Conservation (phyloP, 192 early-diverging fungal species). For the Umbelopsis vinacea region DNA sequence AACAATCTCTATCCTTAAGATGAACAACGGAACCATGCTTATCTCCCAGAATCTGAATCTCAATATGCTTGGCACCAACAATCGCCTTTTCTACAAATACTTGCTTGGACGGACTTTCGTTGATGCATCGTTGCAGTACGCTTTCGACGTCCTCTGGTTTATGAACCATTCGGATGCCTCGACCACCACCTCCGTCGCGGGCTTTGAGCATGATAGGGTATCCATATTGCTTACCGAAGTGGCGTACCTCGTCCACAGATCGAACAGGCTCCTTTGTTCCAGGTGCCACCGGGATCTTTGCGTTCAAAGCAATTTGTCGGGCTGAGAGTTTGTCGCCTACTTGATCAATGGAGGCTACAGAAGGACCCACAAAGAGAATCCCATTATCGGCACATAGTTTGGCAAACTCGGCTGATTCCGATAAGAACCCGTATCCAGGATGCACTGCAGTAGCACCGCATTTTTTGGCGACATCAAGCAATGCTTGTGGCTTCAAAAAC, state of each 20-base stretch:
- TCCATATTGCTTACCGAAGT: conserved; percentile 76
- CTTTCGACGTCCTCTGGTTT: conserved; percentile 69
- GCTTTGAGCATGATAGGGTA: conserved; percentile 97
- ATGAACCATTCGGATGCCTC: conserved; percentile 92
- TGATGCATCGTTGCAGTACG: conserved; percentile 77
- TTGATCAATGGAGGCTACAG: conserved; percentile 73
- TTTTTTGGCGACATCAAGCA: conserved; percentile 68
- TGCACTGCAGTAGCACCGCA: conserved; percentile 69
- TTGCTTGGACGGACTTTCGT: conserved; percentile 87
- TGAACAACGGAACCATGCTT: conserved; percentile 83
- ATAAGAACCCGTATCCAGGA: conserved; percentile 95
- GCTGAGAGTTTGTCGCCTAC: conserved; percentile 40
- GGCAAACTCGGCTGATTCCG: conserved; percentile 87
- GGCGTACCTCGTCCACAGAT: conserved; percentile 33
- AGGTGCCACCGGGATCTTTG: conserved; percentile 34
- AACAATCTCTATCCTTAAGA: conserved; percentile 93
- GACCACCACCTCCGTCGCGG: conserved; percentile 92
- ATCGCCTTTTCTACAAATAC: conserved; percentile 92
- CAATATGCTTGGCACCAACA: conserved; percentile 82
- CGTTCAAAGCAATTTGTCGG: conserved; percentile 23
- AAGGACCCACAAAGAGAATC: conserved; percentile 87
- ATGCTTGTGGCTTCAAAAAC: conserved; percentile 75
- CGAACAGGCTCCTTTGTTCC: conserved; percentile 30
- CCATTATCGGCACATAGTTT: conserved; percentile 61
- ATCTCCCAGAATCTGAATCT: conserved; percentile 95